These are phyloP conservation scores for Stipa capillata DNA, from an alignment of 176 grass and related monocot genomes.

Conservation along the genomic window DNA sequence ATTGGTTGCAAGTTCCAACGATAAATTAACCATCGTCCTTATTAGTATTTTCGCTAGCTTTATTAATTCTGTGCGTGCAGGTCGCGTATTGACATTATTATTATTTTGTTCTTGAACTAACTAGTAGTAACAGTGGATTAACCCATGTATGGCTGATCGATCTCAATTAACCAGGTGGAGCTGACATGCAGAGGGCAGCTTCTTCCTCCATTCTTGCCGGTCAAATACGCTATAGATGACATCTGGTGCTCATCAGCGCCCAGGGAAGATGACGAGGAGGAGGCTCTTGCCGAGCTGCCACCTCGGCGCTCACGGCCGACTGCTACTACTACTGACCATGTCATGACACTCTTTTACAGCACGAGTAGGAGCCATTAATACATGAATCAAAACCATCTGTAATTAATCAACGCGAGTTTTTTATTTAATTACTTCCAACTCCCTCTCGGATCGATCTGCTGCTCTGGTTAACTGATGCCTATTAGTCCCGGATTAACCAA, in stretches of 20 bases:
- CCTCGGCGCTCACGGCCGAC: not conserved
- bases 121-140: too few species aligned
- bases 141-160: too few species aligned
- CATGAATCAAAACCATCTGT: not conserved
- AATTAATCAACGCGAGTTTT: not conserved
- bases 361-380: slow-evolving; percentile 16
- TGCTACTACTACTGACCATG: slow-evolving; percentile 39
- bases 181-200: slow-evolving; percentile 74
- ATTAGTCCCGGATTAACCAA: not conserved
- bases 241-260: slow-evolving; percentile 47
- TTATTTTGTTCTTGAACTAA: too few species aligned
- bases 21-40: not conserved
- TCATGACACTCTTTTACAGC: slow-evolving; percentile 72
- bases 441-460: not conserved
- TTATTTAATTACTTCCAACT: not conserved
- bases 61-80: not conserved
- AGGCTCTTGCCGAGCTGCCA: not conserved
- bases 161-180: slow-evolving; percentile 44
- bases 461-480: not conserved
- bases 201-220: slow-evolving; percentile 45
- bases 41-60: not conserved
- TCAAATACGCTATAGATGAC: slow-evolving; percentile 58
- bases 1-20: too few species aligned
- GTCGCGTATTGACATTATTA: not conserved
- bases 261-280: not conserved